Evolutionary conservation across 352 stramenopile species (phyloP), one percentile per base, ranked within the genome.

Genomic region (Pythium graminicola): DNA sequence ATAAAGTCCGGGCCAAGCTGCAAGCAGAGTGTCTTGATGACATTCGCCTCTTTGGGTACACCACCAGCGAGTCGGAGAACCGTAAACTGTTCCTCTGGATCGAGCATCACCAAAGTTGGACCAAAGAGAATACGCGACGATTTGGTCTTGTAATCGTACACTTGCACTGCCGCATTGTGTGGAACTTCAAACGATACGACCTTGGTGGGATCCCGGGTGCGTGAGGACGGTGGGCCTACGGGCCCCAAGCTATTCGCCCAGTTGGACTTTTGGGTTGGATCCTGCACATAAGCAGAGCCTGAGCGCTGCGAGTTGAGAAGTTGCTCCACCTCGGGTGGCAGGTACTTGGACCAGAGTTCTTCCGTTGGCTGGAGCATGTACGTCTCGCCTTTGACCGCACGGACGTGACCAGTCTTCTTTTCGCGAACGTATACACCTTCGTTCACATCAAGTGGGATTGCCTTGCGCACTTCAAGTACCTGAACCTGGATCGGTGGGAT

Each of bases 91-190:
- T 91, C 81, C 24, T 91, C 81, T 1, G 81, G 81, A 16, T 85
- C 77, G 8, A 91, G 65, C 81, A 91, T 91, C 16, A 88, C 78
- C 0, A 91, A 60, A 5, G 77, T 88, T 19, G 81, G 81, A 0
- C 81, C 81, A 60, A 91, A 91, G 50, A 89, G 65, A 32, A 91
- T 91, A 26, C 81, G 77, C 2, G 77, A 89, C 27, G 71, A 85
- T 20, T 77, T 89, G 35, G 77, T 87, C 58, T 86, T 87, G 67
- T 89, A 91, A 65, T 91, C 78, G 55, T 91, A 91, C 8, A 91
- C 75, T 58, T 91, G 81, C 3, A 91, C 82, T 19, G 77, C 81
- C 13, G 77, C 76, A 19, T 91, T 91, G 67, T 91, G 81, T 2
- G 81, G 78, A 19, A 91, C 81, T 60, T 89, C 76, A 33, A 91